Conservation (phyloP, 352 stramenopile species). For the Globisporangium polare region DNA sequence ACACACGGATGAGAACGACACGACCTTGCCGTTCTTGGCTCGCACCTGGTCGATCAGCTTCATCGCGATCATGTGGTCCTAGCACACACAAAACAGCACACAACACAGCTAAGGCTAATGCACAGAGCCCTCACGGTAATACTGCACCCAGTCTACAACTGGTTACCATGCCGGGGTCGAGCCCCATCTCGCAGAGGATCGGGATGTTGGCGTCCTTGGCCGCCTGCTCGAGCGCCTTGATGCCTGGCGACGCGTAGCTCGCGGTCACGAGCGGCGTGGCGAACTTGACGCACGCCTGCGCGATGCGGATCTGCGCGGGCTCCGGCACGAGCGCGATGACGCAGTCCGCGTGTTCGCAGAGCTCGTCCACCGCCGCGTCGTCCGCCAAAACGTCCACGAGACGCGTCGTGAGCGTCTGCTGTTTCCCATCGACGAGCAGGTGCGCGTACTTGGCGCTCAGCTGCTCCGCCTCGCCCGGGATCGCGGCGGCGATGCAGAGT, state of each 20-base stretch:
- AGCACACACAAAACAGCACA: not conserved
- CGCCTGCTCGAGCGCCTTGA: slow-evolving; percentile 46
- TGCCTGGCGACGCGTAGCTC: slow-evolving; percentile 86
- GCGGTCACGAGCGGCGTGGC: slow-evolving; percentile 81
- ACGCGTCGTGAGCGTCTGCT: slow-evolving; percentile 12
- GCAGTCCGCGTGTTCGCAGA: slow-evolving; percentile 43
- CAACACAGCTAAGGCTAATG: too few relatives aligned
- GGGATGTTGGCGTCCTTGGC: slow-evolving; percentile 50
- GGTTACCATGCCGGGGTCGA: slow-evolving; percentile 90
- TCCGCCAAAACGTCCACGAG: slow-evolving; percentile 24
- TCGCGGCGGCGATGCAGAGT: slow-evolving; percentile 24
- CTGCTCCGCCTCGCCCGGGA: slow-evolving; percentile 25
- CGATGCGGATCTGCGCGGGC: slow-evolving; percentile 70
- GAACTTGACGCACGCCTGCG: slow-evolving; percentile 54
- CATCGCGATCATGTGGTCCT: slow-evolving; percentile 89
- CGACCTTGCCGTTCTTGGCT: slow-evolving; percentile 44
- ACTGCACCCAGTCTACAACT: too few relatives aligned
- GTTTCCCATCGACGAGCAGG: not conserved
- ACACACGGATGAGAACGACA: slow-evolving; percentile 79
- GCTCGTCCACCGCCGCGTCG: slow-evolving; percentile 15
- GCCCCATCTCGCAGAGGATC: slow-evolving; percentile 87
- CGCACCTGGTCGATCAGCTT: slow-evolving; percentile 86
- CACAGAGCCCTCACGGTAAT: too few relatives aligned
- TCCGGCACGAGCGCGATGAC: slow-evolving; percentile 84
- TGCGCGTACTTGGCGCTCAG: slow-evolving; percentile 23